phyloP scores from a whole-genome alignment of 257 asterid species.

The Przewalskia tangutica region DNA sequence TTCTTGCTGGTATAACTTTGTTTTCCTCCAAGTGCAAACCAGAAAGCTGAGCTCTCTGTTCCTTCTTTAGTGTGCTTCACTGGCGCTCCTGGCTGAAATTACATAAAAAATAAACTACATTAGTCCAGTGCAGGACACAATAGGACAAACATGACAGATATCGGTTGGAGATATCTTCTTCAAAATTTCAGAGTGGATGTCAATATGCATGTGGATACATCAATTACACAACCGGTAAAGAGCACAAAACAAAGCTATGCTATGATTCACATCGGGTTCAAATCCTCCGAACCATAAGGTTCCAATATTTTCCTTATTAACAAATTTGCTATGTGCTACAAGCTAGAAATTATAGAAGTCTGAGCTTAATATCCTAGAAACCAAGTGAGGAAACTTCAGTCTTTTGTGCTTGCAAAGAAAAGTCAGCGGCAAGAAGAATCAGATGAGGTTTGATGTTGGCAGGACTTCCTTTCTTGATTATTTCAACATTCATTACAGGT shows the following conservation, averaged over 20 bases:
- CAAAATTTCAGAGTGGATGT: background rate
- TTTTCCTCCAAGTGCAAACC: conserved; percentile 97
- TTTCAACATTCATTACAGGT: background rate
- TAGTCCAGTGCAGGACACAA: background rate
- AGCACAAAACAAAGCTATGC: background rate
- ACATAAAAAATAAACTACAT: background rate
- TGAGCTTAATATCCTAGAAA: background rate
- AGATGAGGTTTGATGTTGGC: background rate
- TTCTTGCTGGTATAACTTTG: conserved; percentile 87
- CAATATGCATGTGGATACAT: background rate
- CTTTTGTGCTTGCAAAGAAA: background rate
- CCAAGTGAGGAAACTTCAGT: background rate
- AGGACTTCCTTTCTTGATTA: background rate
- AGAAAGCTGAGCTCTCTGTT: conserved; percentile 94
- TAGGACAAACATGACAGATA: background rate
- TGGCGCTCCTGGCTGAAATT: conserved; percentile 64
- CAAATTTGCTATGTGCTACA: background rate
- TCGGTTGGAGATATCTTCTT: background rate
- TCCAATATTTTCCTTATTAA: too few species aligned
- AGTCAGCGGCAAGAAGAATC: background rate
- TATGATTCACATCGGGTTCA: too few species aligned
- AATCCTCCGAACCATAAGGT: too few species aligned
- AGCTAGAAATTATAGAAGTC: background rate
- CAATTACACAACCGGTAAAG: background rate
- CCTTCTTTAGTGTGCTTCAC: conserved; percentile 88